A percentile compares a stretch with the other conserved stretches of the same genome.
Evolutionary conservation across 1,139 yeast species (phyloP).

Genomic region (Debaryomyces subglobosus): DNA sequence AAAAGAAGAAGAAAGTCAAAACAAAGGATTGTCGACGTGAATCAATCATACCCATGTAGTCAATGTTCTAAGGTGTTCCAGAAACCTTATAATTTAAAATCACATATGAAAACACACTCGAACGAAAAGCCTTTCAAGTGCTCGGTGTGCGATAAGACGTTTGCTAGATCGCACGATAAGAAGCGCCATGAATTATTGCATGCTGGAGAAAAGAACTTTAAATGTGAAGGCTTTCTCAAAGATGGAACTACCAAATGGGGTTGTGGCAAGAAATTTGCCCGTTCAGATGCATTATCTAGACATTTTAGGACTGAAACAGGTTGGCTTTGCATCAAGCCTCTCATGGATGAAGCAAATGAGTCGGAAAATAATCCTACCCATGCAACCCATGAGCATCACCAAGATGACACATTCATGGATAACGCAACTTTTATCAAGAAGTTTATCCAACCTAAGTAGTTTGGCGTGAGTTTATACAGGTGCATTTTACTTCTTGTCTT

Average conservation of each 20-base stretch:
- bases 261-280: slow-evolving; percentile 59
- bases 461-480: not conserved
- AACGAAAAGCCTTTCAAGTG: slow-evolving; percentile 59
- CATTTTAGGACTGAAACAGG: slow-evolving; percentile 64
- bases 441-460: slow-evolving; percentile 20
- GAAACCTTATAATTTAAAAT: slow-evolving; percentile 57
- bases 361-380: slow-evolving; percentile 19
- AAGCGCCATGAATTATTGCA: slow-evolving; percentile 60
- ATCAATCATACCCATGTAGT: slow-evolving; percentile 40
- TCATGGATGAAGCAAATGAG: slow-evolving; percentile 52
- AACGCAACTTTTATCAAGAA: slow-evolving; percentile 22
- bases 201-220: slow-evolving; percentile 56
- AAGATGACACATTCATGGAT: slow-evolving; percentile 14
- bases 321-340: slow-evolving; percentile 56
- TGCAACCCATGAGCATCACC: not conserved
- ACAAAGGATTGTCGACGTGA: slow-evolving; percentile 9
- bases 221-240: slow-evolving; percentile 55
- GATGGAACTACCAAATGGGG: slow-evolving; percentile 61
- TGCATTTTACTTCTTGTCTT: not conserved
- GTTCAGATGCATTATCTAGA: slow-evolving; percentile 60
- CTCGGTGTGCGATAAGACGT: slow-evolving; percentile 48
- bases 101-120: slow-evolving; percentile 60
- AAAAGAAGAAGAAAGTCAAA: slow-evolving; percentile 34
- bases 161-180: slow-evolving; percentile 60
- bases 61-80: slow-evolving; percentile 54